Evolutionary conservation across 768 basidiomycete species (phyloP).

Genomic region (Suillus alpinus): DNA sequence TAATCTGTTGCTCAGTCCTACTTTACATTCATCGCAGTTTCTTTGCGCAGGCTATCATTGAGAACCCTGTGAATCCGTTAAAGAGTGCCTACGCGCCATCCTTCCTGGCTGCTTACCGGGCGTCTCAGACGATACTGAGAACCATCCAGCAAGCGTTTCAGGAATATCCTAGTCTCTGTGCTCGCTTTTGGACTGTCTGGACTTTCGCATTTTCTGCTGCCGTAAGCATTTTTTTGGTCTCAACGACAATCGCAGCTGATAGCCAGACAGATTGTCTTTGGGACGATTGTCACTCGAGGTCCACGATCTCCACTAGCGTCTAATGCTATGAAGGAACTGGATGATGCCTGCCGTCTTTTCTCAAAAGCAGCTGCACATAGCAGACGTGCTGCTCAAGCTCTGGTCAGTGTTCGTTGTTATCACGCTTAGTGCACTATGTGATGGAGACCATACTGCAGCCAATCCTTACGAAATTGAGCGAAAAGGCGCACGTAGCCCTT

Average conservation of each 20-base stretch:
- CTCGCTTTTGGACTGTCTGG: constrained; percentile 64
- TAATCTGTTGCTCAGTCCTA: constrained; percentile 38
- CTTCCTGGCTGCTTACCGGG: constrained; percentile 60
- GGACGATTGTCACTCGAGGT: constrained; percentile 72
- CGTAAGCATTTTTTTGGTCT: constrained; percentile 26
- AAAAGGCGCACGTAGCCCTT: constrained; percentile 64
- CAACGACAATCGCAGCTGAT: constrained; percentile 2
- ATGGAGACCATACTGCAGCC: constrained; percentile 37
- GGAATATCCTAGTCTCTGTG: constrained; percentile 43
- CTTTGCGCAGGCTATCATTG: constrained; percentile 71
- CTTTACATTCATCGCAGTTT: constrained; percentile 66
- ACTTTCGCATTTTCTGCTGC: constrained; percentile 57
- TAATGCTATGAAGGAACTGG: constrained; percentile 67
- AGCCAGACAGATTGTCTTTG: constrained; percentile 64
- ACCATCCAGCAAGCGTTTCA: constrained; percentile 48
- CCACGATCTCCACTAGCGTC: constrained; percentile 66
- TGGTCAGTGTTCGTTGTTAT: constrained; percentile 39
- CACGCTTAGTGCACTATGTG: constrained; percentile 3
- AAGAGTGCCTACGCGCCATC: constrained; percentile 63
- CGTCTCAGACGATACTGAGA: constrained; percentile 55
- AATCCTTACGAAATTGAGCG: constrained; percentile 56
- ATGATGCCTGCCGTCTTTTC: constrained; percentile 66
- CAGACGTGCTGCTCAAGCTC: constrained; percentile 61
- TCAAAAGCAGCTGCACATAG: constrained; percentile 55
- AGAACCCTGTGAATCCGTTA: constrained; percentile 63